Percentiles rank a stretch among this genome's conserved stretches.
These are phyloP conservation scores for Cynanchum wilfordii DNA, from an alignment of 257 asterid species.

Conservation along the genomic window DNA sequence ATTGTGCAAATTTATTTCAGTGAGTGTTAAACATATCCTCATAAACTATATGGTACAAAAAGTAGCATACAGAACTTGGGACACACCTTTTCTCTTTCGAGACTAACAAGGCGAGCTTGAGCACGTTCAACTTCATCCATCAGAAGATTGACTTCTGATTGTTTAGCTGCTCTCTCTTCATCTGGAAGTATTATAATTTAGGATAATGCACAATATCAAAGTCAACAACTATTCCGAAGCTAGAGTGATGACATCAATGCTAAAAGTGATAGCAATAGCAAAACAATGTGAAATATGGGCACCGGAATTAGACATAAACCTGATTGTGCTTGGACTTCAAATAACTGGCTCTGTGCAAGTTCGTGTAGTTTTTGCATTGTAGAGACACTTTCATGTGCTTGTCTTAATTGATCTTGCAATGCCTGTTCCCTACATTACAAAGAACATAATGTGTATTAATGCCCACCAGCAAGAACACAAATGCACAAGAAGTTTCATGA, in stretches of 20 bases:
- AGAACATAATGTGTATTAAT: slow-evolving; percentile 5
- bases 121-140: slow-evolving; percentile 99
- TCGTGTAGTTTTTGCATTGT: slow-evolving; percentile 95
- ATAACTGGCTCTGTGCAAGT: slow-evolving; percentile 95
- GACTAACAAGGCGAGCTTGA: slow-evolving; percentile 88
- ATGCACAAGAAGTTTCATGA: slow-evolving; percentile 5
- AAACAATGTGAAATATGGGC: background rate
- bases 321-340: slow-evolving; percentile 98
- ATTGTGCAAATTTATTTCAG: background rate
- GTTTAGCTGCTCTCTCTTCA: slow-evolving; percentile 86
- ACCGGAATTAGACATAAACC: slow-evolving; percentile 35
- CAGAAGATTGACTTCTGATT: slow-evolving; percentile 86
- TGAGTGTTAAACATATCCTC: background rate
- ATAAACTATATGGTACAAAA: background rate
- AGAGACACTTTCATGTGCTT: slow-evolving; percentile 94
- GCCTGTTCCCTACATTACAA: slow-evolving; percentile 64
- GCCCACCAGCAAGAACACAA: background rate
- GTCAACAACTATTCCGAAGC: background rate
- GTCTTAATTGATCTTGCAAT: slow-evolving; percentile 93
- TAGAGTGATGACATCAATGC: background rate
- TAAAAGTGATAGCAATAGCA: background rate
- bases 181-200: slow-evolving; percentile 40
- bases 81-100: slow-evolving; percentile 94
- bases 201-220: slow-evolving; percentile 16
- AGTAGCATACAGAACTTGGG: background rate